Evolutionary conservation across 371 early-diverging fungal species (phyloP).

Genomic region (Mortierella sp.): DNA sequence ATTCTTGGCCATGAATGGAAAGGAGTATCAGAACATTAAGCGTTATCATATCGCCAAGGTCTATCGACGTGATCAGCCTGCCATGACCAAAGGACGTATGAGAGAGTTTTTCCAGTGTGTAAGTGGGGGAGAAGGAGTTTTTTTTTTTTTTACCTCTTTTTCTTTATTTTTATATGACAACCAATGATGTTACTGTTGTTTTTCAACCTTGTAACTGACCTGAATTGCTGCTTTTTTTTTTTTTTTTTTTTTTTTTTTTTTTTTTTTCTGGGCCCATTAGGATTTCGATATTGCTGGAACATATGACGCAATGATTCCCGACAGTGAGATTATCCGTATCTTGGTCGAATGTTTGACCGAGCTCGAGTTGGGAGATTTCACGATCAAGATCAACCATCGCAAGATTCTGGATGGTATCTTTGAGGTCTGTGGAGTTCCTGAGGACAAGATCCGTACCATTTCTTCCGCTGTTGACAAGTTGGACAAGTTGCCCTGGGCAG

Average conservation of each 20-base stretch:
- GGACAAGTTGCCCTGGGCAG: slow-evolving; percentile 96
- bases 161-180: neutral
- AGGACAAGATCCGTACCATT: slow-evolving; percentile 85
- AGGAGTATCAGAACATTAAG: slow-evolving; percentile 88
- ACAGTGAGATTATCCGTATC: slow-evolving; percentile 94
- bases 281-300: slow-evolving; percentile 99
- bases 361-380: slow-evolving; percentile 86
- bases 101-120: slow-evolving; percentile 99
- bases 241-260: neutral
- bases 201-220: neutral
- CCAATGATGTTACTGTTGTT: no score
- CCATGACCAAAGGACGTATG: slow-evolving; percentile 98
- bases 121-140: slow-evolving; percentile 47
- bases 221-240: neutral
- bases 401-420: slow-evolving; percentile 98
- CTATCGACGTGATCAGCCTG: slow-evolving; percentile 99
- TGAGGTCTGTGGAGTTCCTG: slow-evolving; percentile 94
- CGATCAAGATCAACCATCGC: slow-evolving; percentile 96
- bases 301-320: slow-evolving; percentile 96
- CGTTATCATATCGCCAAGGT: slow-evolving; percentile 99
- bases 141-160: neutral
- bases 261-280: slow-evolving; percentile 46
- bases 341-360: slow-evolving; percentile 83
- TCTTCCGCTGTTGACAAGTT: slow-evolving; percentile 99
- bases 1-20: slow-evolving; percentile 94